phyloP scores from a whole-genome alignment of 139 green algal species.

The Coccomyxa sp. region DNA sequence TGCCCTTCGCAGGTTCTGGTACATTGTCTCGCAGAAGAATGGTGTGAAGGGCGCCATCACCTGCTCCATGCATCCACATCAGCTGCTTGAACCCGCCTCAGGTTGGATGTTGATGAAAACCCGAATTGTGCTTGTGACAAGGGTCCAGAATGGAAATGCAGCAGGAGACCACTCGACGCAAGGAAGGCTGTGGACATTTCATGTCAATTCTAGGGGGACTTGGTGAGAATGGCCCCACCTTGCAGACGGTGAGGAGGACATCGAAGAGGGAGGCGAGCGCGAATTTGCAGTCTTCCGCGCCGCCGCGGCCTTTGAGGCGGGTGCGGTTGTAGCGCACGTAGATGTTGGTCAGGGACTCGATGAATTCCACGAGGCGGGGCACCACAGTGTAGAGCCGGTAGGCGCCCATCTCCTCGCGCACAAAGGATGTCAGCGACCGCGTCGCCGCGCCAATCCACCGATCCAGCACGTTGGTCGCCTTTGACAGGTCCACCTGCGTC shows the following conservation, averaged over 20 bases:
- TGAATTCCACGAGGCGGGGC: conserved; percentile 89
- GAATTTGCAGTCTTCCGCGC: conserved; percentile 56
- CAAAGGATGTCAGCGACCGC: conserved; percentile 72
- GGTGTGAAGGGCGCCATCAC: conserved; percentile 98
- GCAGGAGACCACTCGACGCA: too few relatives aligned
- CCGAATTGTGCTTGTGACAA: too few relatives aligned
- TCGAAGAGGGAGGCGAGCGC: conserved; percentile 74
- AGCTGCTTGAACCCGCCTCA: too few relatives aligned
- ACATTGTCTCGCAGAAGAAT: conserved; percentile 98
- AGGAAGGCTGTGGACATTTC: too few relatives aligned
- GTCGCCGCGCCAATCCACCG: conserved; percentile 82
- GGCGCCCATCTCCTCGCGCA: conserved; percentile 82
- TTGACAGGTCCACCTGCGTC: conserved; percentile 26
- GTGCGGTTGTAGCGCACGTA: conserved; percentile 98
- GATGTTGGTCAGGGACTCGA: conserved; percentile 96
- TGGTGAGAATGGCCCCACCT: conserved; percentile 22
- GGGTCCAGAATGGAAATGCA: too few relatives aligned
- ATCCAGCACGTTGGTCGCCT: conserved; percentile 81
- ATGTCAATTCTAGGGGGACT: too few relatives aligned
- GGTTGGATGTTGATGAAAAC: too few relatives aligned
- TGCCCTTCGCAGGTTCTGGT: conserved; percentile 83
- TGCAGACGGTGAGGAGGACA: conserved; percentile 87
- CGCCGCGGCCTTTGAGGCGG: conserved; percentile 79
- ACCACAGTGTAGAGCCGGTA: conserved; percentile 99
- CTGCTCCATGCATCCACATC: conserved; percentile 6